Evolutionary conservation across 805 yeast genomes (phyloP).

Genomic region (Wickerhamomyces bisporus): DNA sequence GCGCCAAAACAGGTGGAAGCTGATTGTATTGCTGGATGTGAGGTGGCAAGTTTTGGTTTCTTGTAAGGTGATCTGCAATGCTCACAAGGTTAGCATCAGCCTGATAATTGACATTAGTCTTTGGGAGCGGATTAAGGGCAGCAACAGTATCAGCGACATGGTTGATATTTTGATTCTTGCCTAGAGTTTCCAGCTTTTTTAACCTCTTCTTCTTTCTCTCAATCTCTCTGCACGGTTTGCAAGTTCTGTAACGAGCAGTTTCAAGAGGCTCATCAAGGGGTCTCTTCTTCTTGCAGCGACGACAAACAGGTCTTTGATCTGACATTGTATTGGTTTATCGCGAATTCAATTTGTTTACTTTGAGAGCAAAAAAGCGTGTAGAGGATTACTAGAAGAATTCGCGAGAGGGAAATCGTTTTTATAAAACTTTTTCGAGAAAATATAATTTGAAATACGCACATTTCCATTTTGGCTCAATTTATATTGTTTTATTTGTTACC

Average conservation of each 20-base stretch:
- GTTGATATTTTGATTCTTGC: conserved; percentile 5
- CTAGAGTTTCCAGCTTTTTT: conserved; percentile 16
- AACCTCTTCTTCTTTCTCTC: conserved; percentile 21
- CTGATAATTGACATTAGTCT: too few species aligned
- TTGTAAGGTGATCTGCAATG: conserved; percentile 8
- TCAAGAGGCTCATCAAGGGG: conserved; percentile 24
- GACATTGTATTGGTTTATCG: background rate
- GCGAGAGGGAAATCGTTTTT: too few species aligned
- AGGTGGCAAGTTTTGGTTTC: conserved; percentile 6
- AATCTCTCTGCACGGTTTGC: conserved; percentile 26
- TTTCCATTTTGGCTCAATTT: too few species aligned
- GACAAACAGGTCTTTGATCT: conserved; percentile 14
- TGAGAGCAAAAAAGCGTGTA: too few species aligned
- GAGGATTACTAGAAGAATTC: too few species aligned
- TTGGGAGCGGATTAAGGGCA: conserved; percentile 2
- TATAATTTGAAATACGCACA: too few species aligned
- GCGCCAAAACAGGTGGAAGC: conserved; percentile 6
- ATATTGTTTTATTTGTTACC: too few species aligned
- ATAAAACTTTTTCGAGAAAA: too few species aligned
- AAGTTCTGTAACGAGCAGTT: conserved; percentile 26
- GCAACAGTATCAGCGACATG: conserved; percentile 6
- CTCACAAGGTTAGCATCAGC: too few species aligned
- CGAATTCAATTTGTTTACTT: too few species aligned
- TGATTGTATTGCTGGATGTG: conserved; percentile 5
- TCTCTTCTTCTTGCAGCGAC: conserved; percentile 27